phyloP scores from a whole-genome alignment of 345 rosid species.

The Lumnitzera littorea region DNA sequence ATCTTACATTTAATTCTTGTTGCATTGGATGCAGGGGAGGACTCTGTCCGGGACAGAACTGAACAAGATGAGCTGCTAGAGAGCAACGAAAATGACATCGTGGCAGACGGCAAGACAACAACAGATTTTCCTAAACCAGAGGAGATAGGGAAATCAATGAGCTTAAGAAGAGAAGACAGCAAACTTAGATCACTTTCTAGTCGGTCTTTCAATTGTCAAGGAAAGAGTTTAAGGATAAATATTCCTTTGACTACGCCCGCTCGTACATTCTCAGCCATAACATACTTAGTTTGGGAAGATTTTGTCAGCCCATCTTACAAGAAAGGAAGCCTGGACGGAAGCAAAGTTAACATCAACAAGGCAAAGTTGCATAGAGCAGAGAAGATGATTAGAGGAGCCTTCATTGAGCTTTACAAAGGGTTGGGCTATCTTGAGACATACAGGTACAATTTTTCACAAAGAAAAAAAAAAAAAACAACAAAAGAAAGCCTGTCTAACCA shows the following conservation, averaged over 20 bases:
- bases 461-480: background rate
- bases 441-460: constrained; percentile 26
- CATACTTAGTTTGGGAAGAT: constrained; percentile 69
- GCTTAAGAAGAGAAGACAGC: constrained; percentile 37
- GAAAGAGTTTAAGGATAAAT: constrained; percentile 74
- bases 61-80: constrained; percentile 45
- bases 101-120: constrained; percentile 21
- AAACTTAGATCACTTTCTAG: constrained; percentile 41
- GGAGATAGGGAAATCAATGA: constrained; percentile 34
- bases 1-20: background rate
- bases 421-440: constrained; percentile 83
- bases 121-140: constrained; percentile 37
- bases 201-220: constrained; percentile 53
- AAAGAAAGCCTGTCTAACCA: background rate
- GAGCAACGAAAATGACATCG: constrained; percentile 38
- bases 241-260: constrained; percentile 84
- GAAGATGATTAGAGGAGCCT: constrained; percentile 87
- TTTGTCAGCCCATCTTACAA: constrained; percentile 56
- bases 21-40: constrained; percentile 47
- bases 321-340: constrained; percentile 50
- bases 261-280: constrained; percentile 76
- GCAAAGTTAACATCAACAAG: constrained; percentile 61
- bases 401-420: constrained; percentile 82
- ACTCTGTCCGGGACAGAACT: constrained; percentile 47
- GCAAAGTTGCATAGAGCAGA: constrained; percentile 75